Percentiles rank a stretch among this genome's conserved stretches.
Conservation (phyloP, 2,329 filamentous ascomycete species). For the Emydomyces testavorans region DNA sequence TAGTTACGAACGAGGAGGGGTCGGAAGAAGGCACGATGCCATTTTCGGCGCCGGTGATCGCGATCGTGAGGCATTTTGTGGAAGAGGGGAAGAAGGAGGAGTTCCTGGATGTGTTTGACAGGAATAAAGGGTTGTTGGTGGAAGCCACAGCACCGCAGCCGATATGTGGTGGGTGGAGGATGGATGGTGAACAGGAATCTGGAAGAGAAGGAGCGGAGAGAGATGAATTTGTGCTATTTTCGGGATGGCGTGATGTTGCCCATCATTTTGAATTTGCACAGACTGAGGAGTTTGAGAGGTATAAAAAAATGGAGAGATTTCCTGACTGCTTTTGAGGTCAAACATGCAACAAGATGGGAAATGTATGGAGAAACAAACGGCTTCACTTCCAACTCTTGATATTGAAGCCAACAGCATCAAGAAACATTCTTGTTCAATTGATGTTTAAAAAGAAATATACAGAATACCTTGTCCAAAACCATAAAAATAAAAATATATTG, state of each 20-base stretch:
- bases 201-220: constrained; percentile 13
- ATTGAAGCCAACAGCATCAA: no score
- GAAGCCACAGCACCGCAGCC: constrained; percentile 17
- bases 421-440: no score
- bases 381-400: no score
- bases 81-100: constrained; percentile 15
- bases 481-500: background rate
- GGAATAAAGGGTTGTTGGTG: constrained; percentile 21
- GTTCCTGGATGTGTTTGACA: constrained; percentile 24
- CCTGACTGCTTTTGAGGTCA: constrained; percentile 22
- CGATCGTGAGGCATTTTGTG: constrained; percentile 29
- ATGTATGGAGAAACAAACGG: background rate
- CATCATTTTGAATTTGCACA: constrained; percentile 28
- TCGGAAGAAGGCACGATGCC: constrained; percentile 20
- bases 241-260: constrained; percentile 29
- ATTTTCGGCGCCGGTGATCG: constrained; percentile 23
- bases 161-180: constrained; percentile 31
- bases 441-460: no score
- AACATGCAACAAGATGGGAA: constrained; percentile 12
- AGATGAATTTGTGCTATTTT: constrained; percentile 36
- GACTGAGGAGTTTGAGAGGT: constrained; percentile 25
- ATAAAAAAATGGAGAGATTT: constrained; percentile 19
- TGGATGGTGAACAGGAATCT: constrained; percentile 25
- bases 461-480: no score
- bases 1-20: constrained; percentile 5